A percentile compares a stretch with the other conserved stretches of the same genome.
phyloP scores from a whole-genome alignment of 768 basidiomycete species.

The Postia placenta region DNA sequence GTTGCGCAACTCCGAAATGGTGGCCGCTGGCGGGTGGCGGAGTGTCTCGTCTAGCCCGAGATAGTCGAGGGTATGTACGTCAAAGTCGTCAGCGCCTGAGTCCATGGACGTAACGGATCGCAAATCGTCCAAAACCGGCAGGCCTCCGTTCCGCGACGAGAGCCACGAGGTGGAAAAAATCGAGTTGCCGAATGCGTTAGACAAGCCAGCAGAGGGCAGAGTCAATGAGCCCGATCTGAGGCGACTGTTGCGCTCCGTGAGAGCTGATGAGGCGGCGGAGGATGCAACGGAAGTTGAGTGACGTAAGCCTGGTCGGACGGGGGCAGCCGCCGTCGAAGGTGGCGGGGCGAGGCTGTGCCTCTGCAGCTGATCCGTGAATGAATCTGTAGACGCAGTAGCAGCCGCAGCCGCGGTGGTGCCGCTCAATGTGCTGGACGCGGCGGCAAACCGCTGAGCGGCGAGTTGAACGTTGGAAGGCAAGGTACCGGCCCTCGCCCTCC shows the following conservation, averaged over 20 bases:
- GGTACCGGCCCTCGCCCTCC: conserved; percentile 95
- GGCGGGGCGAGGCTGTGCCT: conserved; percentile 31
- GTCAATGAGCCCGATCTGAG: conserved; percentile 92
- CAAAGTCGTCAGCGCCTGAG: conserved; percentile 79
- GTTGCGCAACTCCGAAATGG: conserved; percentile 81
- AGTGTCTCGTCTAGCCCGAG: conserved; percentile 85
- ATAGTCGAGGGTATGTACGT: conserved; percentile 94
- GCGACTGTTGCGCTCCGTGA: conserved; percentile 70
- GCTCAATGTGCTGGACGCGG: conserved; percentile 52
- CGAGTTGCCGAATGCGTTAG: conserved; percentile 82
- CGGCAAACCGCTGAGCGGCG: conserved; percentile 76
- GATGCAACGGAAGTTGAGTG: conserved; percentile 71
- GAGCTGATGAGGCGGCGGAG: conserved; percentile 43
- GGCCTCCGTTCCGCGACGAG: conserved; percentile 53
- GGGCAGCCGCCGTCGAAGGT: conserved; percentile 35
- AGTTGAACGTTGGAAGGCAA: conserved; percentile 93
- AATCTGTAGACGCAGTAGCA: conserved; percentile 37
- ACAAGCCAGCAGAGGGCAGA: conserved; percentile 62
- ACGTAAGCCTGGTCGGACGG: conserved; percentile 61
- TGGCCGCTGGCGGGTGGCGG: conserved; percentile 77
- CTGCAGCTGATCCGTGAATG: conserved; percentile 40
- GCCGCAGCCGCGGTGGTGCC: conserved; percentile 28
- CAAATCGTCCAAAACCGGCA: conserved; percentile 71
- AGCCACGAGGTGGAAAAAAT: conserved; percentile 92
- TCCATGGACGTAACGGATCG: conserved; percentile 72